Conservation (phyloP, 176 grass and related monocot genomes). For the Avena sativa region DNA sequence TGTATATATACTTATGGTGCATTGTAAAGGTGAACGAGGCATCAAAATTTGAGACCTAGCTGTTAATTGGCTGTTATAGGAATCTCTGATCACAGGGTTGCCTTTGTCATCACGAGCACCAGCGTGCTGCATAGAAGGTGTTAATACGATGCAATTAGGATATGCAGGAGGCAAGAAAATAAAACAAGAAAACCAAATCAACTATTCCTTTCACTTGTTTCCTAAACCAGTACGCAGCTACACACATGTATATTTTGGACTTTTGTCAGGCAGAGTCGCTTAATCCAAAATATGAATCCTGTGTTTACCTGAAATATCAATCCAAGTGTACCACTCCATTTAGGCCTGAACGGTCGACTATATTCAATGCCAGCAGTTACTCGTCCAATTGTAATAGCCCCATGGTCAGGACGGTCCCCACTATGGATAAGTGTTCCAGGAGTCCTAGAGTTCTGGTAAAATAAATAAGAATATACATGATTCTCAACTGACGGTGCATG, state of each 20-base stretch:
- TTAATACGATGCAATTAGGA: neutral
- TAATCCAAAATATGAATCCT: neutral
- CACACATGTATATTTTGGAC: neutral
- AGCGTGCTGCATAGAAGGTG: conserved; percentile 64
- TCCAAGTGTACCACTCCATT: conserved; percentile 86
- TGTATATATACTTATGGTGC: conserved; percentile 31
- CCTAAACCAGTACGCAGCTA: neutral
- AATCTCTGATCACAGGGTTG: conserved; percentile 80
- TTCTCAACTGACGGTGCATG: conserved; percentile 9
- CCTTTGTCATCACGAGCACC: conserved; percentile 94
- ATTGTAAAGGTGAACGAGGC: conserved; percentile 28
- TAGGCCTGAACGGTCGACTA: conserved; percentile 84
- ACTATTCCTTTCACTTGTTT: neutral
- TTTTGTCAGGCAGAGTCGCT: neutral
- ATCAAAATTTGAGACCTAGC: conserved; percentile 70
- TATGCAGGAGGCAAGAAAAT: conserved; percentile 27
- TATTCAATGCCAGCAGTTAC: conserved; percentile 90
- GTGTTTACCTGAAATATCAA: conserved; percentile 87
- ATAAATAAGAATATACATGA: conserved; percentile 39
- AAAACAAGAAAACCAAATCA: conserved; percentile 19
- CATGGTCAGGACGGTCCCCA: conserved; percentile 67
- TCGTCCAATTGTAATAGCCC: conserved; percentile 82
- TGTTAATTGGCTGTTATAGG: conserved; percentile 95
- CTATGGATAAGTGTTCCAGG: conserved; percentile 96
- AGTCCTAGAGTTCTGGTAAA: conserved; percentile 86